Evolutionary conservation across 1,139 yeast genomes (phyloP).

Genomic region (Debaryomyces nepalensis): DNA sequence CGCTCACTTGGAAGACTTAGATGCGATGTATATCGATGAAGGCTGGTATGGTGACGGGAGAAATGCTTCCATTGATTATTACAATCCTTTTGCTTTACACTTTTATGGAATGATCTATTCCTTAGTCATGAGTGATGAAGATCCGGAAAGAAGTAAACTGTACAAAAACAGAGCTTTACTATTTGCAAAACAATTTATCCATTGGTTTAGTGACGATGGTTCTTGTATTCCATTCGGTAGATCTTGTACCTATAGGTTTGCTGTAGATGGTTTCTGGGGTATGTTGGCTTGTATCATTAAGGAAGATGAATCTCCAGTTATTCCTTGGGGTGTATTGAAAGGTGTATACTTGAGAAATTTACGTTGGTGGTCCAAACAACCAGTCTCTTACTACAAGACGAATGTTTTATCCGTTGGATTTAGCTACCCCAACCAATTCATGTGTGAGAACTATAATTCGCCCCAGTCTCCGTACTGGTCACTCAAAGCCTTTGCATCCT

Average conservation of each 20-base stretch:
- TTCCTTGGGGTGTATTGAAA: conserved; percentile 28
- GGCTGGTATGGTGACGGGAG: conserved; percentile 37
- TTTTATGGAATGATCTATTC: conserved; percentile 28
- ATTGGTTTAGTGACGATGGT: conserved; percentile 29
- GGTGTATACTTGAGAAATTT: conserved; percentile 26
- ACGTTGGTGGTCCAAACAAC: conserved; percentile 33
- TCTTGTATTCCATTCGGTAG: conserved; percentile 32
- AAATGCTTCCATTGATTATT: conserved; percentile 27
- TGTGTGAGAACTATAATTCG: conserved; percentile 30
- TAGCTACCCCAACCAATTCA: conserved; percentile 29
- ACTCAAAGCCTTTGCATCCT: conserved; percentile 27
- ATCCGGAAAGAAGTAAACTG: conserved; percentile 18
- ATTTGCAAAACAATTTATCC: conserved; percentile 25
- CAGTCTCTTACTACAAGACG: conserved; percentile 22
- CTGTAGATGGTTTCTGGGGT: conserved; percentile 33
- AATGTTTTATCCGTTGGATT: conserved; percentile 30
- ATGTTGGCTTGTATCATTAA: conserved; percentile 24
- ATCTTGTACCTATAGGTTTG: conserved; percentile 31
- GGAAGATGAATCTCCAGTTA: conserved; percentile 16
- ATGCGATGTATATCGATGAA: conserved; percentile 25
- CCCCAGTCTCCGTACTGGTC: conserved; percentile 37
- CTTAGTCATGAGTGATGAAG: conserved; percentile 17
- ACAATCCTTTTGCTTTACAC: conserved; percentile 34
- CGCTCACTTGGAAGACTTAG: conserved; percentile 23
- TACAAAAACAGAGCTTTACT: conserved; percentile 22